Conservation (phyloP, 768 basidiomycete species). For the Trametes maxima region DNA sequence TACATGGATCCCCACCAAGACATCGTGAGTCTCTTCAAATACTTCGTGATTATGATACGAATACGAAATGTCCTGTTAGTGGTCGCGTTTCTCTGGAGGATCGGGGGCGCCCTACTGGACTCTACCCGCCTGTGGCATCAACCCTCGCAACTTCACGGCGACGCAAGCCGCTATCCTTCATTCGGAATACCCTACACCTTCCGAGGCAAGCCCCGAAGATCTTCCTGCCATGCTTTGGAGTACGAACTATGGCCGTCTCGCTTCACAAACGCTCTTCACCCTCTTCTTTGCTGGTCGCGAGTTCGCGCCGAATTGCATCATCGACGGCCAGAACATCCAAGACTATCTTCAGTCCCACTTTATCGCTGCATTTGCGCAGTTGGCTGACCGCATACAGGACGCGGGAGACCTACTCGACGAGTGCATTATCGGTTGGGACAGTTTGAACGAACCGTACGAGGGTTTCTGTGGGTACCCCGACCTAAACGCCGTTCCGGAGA, state of each 20-base stretch:
- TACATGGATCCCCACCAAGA: constrained; percentile 98
- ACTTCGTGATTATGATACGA: neutral
- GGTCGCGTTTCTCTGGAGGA: constrained; percentile 94
- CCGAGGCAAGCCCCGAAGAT: constrained; percentile 63
- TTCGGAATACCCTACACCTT: constrained; percentile 77
- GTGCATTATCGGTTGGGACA: constrained; percentile 96
- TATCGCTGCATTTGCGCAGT: constrained; percentile 69
- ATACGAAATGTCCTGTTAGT: constrained; percentile 47
- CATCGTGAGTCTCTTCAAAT: constrained; percentile 50
- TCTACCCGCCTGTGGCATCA: constrained; percentile 84
- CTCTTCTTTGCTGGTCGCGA: constrained; percentile 91
- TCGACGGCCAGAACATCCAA: constrained; percentile 92
- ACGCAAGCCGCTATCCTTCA: constrained; percentile 88
- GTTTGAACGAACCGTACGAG: constrained; percentile 91
- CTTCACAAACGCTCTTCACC: constrained; percentile 88
- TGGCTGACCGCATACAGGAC: constrained; percentile 77
- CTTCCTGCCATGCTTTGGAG: constrained; percentile 97
- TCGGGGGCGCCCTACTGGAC: constrained; percentile 97
- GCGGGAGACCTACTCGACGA: constrained; percentile 78
- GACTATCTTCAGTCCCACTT: constrained; percentile 82
- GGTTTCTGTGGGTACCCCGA: constrained; percentile 77
- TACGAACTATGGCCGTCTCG: constrained; percentile 91
- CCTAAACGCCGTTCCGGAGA: constrained; percentile 60
- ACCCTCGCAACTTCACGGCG: constrained; percentile 81
- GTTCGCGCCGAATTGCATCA: constrained; percentile 88